A percentile compares a stretch with the other conserved stretches of the same genome.
Conservation (phyloP, 495 filamentous ascomycete genomes). For the Penicillium pulvis region DNA sequence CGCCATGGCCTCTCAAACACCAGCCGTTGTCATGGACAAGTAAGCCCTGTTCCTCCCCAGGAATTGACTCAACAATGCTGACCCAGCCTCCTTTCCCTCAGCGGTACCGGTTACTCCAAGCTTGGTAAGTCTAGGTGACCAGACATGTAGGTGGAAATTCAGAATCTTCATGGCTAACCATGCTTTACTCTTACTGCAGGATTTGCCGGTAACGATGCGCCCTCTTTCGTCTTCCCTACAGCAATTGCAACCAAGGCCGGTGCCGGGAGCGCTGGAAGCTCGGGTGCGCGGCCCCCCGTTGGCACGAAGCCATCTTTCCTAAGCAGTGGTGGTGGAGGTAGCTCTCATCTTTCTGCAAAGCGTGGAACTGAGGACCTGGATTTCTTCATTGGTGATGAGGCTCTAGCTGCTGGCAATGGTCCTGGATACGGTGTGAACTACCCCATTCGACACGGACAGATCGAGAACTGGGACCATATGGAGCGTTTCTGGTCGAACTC, state of each 20-base stretch:
- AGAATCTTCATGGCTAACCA: not conserved
- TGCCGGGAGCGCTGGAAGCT: slow-evolving; percentile 66
- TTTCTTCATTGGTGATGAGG: slow-evolving; percentile 98
- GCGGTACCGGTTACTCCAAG: slow-evolving; percentile 98
- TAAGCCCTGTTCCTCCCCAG: slow-evolving; percentile 52
- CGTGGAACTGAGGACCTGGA: slow-evolving; percentile 96
- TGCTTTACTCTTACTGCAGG: slow-evolving; percentile 53
- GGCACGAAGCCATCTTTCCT: slow-evolving; percentile 94
- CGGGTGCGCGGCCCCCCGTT: slow-evolving; percentile 85
- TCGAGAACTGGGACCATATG: slow-evolving; percentile 99
- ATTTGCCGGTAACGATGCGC: slow-evolving; percentile 98
- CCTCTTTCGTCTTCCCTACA: slow-evolving; percentile 98
- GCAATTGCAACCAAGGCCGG: slow-evolving; percentile 94
- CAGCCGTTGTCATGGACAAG: slow-evolving; percentile 99
- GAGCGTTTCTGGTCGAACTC: slow-evolving; percentile 99
- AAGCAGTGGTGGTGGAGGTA: slow-evolving; percentile 81
- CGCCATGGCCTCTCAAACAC: slow-evolving; percentile 93
- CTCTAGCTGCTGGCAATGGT: slow-evolving; percentile 77
- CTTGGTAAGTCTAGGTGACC: slow-evolving; percentile 63
- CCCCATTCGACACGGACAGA: slow-evolving; percentile 94
- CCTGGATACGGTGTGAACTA: slow-evolving; percentile 96
- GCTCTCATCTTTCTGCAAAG: slow-evolving; percentile 83
- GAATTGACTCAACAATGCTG: slow-evolving; percentile 24
- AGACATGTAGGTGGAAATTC: slow-evolving; percentile 3
- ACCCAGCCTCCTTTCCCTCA: slow-evolving; percentile 41